phyloP scores from a whole-genome alignment of 768 basidiomycete species.

The Chalciporus piperatus region DNA sequence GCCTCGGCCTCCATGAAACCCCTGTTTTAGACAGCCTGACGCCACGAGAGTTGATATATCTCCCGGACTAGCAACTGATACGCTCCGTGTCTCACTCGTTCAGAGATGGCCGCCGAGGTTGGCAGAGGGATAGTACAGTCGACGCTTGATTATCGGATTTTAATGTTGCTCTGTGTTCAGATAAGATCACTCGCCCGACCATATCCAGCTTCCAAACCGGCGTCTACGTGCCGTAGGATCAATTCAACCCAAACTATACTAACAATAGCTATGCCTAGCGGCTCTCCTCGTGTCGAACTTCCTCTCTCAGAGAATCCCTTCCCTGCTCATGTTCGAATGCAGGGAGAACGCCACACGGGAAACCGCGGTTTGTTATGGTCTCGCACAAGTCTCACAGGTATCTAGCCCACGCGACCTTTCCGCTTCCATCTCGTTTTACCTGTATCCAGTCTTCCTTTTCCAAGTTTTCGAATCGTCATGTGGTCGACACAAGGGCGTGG shows the following conservation, averaged over 20 bases:
- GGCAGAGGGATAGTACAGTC: too few species aligned
- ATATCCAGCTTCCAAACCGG: background rate
- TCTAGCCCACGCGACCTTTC: background rate
- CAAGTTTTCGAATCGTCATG: slow-evolving; percentile 4
- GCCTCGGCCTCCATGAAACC: too few species aligned
- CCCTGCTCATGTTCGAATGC: slow-evolving; percentile 9
- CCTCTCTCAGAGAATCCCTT: slow-evolving; percentile 18
- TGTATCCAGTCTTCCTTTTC: slow-evolving; percentile 1
- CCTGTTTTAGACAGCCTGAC: too few species aligned
- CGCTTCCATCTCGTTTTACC: background rate
- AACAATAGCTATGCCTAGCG: slow-evolving; percentile 12
- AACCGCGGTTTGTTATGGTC: background rate
- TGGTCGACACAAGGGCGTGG: slow-evolving; percentile 3
- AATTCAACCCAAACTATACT: background rate
- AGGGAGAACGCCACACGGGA: slow-evolving; percentile 11
- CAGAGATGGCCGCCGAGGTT: too few species aligned
- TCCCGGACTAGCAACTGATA: too few species aligned
- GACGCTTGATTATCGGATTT: too few species aligned
- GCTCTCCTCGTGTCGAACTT: slow-evolving; percentile 9
- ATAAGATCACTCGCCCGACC: slow-evolving; percentile 15
- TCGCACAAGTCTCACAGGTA: too few species aligned
- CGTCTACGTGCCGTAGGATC: slow-evolving; percentile 5
- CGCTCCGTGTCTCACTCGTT: too few species aligned
- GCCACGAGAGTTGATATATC: too few species aligned
- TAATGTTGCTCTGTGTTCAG: background rate